phyloP scores from a whole-genome alignment of 371 early-diverging fungal genomes.

The Capillidium heterosporum region DNA sequence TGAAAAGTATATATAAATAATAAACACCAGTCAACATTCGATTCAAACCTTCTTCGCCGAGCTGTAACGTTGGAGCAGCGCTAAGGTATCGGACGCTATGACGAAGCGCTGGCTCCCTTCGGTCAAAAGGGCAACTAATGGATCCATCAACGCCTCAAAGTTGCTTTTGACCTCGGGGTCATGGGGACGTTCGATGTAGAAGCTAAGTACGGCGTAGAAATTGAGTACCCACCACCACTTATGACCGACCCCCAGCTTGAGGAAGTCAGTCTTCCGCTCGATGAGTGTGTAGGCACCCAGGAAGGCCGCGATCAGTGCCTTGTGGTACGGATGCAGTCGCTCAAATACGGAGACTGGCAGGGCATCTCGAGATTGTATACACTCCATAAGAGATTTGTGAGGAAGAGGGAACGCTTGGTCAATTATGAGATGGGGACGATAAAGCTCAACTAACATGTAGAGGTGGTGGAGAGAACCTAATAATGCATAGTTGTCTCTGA shows the following conservation, averaged over 20 bases:
- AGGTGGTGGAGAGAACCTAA: not conserved
- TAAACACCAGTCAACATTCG: too few species aligned
- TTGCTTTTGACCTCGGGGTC: too few species aligned
- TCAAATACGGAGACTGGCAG: not conserved
- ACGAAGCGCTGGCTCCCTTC: too few species aligned
- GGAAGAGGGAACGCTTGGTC: not conserved
- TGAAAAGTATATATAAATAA: too few species aligned
- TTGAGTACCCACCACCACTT: not conserved
- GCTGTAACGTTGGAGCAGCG: too few species aligned
- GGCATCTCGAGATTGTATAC: not conserved
- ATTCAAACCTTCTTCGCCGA: too few species aligned
- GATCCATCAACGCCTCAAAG: too few species aligned
- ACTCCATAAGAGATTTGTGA: not conserved
- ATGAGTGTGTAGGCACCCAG: not conserved
- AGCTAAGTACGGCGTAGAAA: not conserved
- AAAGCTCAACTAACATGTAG: not conserved
- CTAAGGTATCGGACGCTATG: too few species aligned
- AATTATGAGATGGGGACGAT: not conserved
- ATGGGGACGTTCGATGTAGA: not conserved
- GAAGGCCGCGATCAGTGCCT: not conserved
- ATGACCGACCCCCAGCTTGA: not conserved
- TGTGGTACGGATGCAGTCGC: not conserved
- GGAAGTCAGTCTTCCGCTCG: not conserved
- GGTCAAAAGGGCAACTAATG: too few species aligned
- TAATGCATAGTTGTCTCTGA: not conserved